A percentile compares a stretch with the other conserved stretches of the same genome.
phyloP scores from a whole-genome alignment of 371 early-diverging fungal species.

The Encephalitozoon hellem region DNA sequence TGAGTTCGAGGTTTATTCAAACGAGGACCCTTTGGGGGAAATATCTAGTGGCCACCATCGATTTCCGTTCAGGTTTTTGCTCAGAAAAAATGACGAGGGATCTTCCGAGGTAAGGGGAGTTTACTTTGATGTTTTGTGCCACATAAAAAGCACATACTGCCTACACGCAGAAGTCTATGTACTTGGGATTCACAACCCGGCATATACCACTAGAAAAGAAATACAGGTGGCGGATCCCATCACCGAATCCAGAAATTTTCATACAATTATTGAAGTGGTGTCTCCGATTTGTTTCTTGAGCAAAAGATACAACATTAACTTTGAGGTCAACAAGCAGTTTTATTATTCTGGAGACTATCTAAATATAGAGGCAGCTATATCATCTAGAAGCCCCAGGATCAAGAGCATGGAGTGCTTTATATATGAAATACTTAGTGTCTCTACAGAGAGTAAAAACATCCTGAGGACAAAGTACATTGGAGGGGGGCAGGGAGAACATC shows the following conservation, averaged over 20 bases:
- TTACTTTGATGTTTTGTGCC: conserved; percentile 26
- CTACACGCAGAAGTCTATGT: background rate
- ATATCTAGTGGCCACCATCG: conserved; percentile 21
- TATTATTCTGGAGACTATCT: conserved; percentile 26
- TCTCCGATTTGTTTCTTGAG: conserved; percentile 10
- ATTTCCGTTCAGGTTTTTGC: conserved; percentile 25
- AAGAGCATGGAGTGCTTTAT: conserved; percentile 30
- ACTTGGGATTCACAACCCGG: conserved; percentile 1
- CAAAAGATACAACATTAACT: conserved; percentile 9
- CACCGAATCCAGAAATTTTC: background rate
- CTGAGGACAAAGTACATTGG: conserved; percentile 20
- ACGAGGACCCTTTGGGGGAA: background rate
- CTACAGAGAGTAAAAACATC: background rate
- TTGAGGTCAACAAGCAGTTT: conserved; percentile 14
- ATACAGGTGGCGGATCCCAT: conserved; percentile 5
- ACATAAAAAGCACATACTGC: background rate
- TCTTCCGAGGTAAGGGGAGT: conserved; percentile 18
- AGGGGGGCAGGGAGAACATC: background rate
- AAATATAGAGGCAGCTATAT: background rate
- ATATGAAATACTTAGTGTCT: conserved; percentile 18
- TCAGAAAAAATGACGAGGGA: conserved; percentile 9
- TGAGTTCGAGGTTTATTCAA: conserved; percentile 14
- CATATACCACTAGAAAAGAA: background rate
- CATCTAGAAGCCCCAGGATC: background rate
- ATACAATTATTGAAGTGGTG: conserved; percentile 3